A percentile compares a stretch with the other conserved stretches of the same genome.
These are phyloP conservation scores for Priceomyces medius DNA, from an alignment of 805 yeast species.

Conservation along the genomic window DNA sequence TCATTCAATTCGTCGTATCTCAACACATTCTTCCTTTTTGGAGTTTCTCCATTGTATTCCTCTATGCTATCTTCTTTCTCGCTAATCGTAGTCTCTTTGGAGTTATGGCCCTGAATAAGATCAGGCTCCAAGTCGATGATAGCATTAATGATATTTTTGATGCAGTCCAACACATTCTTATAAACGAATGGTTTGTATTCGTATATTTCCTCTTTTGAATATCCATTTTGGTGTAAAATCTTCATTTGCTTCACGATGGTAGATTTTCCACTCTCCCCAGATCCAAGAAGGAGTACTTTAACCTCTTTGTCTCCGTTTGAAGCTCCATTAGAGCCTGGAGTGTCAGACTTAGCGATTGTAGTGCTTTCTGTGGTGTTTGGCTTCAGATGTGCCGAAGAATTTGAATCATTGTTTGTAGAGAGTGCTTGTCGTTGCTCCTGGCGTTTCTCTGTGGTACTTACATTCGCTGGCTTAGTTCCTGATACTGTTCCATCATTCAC, in stretches of 20 bases:
- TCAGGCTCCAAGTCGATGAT: conserved; percentile 50
- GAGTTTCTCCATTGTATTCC: conserved; percentile 11
- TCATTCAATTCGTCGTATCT: conserved; percentile 40
- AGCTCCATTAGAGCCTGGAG: conserved; percentile 1
- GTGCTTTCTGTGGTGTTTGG: conserved; percentile 7
- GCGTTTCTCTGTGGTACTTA: conserved; percentile 14
- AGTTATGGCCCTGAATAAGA: conserved; percentile 23
- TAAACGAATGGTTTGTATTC: conserved; percentile 79
- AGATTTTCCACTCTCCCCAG: conserved; percentile 86
- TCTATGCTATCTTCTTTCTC: conserved; percentile 9
- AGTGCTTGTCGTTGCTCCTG: conserved; percentile 16
- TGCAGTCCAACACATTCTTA: conserved; percentile 74
- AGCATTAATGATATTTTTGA: conserved; percentile 68
- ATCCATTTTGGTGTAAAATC: conserved; percentile 71
- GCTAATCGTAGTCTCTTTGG: conserved; percentile 5
- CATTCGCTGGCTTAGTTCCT: conserved; percentile 1
- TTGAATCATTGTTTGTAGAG: conserved; percentile 3
- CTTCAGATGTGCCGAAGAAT: conserved; percentile 4
- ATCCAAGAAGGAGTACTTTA: conserved; percentile 76
- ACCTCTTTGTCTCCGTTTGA: conserved; percentile 42
- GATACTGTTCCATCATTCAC: not conserved
- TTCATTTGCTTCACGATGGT: conserved; percentile 82
- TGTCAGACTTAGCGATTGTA: conserved; percentile 2
- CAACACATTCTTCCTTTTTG: conserved; percentile 19
- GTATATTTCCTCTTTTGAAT: conserved; percentile 63